A percentile compares a stretch with the other conserved stretches of the same genome.
These are phyloP conservation scores for Yamadazyma nakazawae DNA, from an alignment of 805 yeast genomes.

Conservation along the genomic window DNA sequence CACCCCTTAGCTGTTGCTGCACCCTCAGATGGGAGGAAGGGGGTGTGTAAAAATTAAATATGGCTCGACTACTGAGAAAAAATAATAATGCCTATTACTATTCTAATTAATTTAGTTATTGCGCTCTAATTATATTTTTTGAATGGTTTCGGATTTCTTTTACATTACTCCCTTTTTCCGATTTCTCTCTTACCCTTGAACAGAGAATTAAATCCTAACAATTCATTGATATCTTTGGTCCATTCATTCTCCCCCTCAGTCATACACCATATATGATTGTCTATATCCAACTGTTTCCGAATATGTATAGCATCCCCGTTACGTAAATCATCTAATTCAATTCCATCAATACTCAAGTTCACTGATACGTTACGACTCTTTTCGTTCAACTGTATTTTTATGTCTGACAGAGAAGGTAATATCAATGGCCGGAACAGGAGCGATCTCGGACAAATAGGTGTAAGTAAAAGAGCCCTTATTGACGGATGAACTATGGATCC, in stretches of 20 bases:
- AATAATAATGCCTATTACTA: too few relatives aligned
- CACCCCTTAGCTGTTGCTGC: neutral
- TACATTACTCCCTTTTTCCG: neutral
- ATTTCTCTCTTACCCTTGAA: conserved; percentile 42
- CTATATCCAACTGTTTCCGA: conserved; percentile 14
- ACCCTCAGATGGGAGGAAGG: neutral
- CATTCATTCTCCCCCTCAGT: conserved; percentile 83
- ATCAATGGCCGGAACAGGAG: conserved; percentile 86
- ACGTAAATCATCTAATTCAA: conserved; percentile 61
- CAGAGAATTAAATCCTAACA: conserved; percentile 83
- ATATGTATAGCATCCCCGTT: conserved; percentile 82
- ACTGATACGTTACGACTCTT: conserved; percentile 39
- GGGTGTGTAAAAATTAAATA: too few relatives aligned
- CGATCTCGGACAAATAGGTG: conserved; percentile 92
- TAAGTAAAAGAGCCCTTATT: conserved; percentile 75
- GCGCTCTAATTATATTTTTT: neutral
- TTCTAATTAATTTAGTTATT: too few relatives aligned
- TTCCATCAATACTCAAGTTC: conserved; percentile 80
- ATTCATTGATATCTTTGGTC: conserved; percentile 85
- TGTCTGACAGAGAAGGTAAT: conserved; percentile 74
- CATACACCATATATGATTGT: conserved; percentile 80
- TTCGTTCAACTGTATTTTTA: conserved; percentile 55
- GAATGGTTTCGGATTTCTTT: neutral
- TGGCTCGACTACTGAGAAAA: too few relatives aligned
- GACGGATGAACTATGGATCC: conserved; percentile 91